These are phyloP conservation scores for Euclidium syriacum DNA, from an alignment of 345 rosid genomes.

Conservation along the genomic window DNA sequence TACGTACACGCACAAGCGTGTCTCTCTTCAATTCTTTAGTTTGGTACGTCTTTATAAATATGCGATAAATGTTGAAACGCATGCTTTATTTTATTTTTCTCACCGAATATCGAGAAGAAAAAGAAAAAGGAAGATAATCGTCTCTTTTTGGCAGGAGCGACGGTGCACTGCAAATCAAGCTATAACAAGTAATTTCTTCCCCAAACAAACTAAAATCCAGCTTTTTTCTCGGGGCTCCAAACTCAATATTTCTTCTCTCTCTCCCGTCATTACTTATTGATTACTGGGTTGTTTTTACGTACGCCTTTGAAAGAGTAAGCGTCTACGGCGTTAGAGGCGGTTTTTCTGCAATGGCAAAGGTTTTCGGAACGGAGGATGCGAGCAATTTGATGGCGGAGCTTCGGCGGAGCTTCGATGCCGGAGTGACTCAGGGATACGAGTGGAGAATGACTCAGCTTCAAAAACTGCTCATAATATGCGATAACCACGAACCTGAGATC, in stretches of 20 bases:
- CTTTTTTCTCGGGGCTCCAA: constrained; percentile 1
- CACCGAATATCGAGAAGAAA: not conserved
- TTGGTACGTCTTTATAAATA: no score
- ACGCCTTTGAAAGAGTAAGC: no score
- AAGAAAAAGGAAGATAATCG: not conserved
- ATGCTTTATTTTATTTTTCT: not conserved
- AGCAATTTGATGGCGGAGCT: constrained; percentile 43
- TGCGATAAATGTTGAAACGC: no score
- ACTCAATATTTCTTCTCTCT: not conserved
- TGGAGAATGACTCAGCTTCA: constrained; percentile 79
- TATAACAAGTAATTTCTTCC: not conserved
- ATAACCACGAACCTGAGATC: constrained; percentile 61
- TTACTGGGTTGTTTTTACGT: constrained; percentile 13
- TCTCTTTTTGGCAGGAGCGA: no score
- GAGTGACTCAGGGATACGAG: constrained; percentile 60
- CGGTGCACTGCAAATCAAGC: no score
- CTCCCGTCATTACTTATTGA: not conserved
- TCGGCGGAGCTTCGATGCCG: constrained; percentile 42
- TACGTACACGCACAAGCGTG: constrained; percentile 5
- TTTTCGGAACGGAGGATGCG: constrained; percentile 55
- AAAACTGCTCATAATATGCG: constrained; percentile 43
- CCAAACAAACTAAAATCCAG: not conserved
- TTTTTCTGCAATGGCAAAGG: constrained; percentile 31
- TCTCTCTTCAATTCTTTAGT: not conserved
- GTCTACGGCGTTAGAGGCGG: not conserved